A percentile compares a stretch with the other conserved stretches of the same genome.
phyloP scores from a whole-genome alignment of 2,329 filamentous ascomycete species.

The Grosmannia clavigera region DNA sequence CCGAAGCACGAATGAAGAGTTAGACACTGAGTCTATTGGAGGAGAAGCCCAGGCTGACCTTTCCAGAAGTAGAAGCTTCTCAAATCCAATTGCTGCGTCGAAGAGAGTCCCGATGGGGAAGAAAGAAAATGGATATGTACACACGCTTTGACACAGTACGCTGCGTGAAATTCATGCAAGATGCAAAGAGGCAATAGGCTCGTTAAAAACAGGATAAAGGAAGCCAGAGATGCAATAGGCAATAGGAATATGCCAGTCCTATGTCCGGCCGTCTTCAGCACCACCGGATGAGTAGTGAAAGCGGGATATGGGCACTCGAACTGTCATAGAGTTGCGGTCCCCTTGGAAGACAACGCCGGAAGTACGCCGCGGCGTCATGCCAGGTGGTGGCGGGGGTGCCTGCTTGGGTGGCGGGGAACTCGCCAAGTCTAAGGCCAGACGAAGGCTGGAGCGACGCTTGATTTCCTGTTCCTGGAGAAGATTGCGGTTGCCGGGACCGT shows the following conservation, averaged over 20 bases:
- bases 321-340: neutral
- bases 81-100: neutral
- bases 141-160: neutral
- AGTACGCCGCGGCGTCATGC: neutral
- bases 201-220: neutral
- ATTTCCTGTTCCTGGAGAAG: constrained; percentile 4
- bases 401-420: neutral
- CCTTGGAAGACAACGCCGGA: neutral
- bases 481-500: constrained; percentile 3
- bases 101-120: neutral
- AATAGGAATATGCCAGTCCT: neutral
- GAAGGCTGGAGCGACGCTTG: neutral
- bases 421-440: neutral
- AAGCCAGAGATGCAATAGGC: neutral
- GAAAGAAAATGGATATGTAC: neutral
- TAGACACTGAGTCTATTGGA: neutral
- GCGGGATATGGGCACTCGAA: constrained; percentile 2
- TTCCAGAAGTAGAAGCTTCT: neutral
- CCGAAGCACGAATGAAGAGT: neutral
- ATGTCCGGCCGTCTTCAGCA: neutral
- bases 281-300: neutral
- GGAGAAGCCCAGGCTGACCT: neutral
- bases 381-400: neutral
- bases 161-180: neutral
- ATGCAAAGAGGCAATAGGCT: neutral